Conservation (phyloP, 495 filamentous ascomycete genomes). For the Talaromyces thailandensis region DNA sequence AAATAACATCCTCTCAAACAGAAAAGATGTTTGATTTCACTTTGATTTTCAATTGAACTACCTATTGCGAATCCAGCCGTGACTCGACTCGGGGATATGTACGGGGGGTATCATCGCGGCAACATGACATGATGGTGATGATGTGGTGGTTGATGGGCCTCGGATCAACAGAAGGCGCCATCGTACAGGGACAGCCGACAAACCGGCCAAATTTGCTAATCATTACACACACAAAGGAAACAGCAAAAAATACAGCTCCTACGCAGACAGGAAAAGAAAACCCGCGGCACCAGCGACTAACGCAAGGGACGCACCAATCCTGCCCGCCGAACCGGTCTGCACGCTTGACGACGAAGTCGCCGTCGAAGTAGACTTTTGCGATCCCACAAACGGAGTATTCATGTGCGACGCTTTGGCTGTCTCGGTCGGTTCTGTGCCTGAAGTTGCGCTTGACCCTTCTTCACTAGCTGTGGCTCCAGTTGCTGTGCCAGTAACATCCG, state of each 20-base stretch:
- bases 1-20: no score
- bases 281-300: neutral
- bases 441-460: neutral
- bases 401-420: neutral
- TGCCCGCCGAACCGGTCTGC: slow-evolving; percentile 10
- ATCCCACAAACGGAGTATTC: neutral
- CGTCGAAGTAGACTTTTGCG: neutral
- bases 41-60: neutral
- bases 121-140: neutral
- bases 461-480: slow-evolving; percentile 7
- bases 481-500: slow-evolving; percentile 6
- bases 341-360: slow-evolving; percentile 2
- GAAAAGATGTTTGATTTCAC: neutral
- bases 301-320: neutral
- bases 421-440: slow-evolving; percentile 5
- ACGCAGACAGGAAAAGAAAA: neutral
- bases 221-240: neutral
- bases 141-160: neutral
- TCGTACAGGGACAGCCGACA: neutral
- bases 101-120: neutral
- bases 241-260: neutral
- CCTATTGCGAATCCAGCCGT: neutral
- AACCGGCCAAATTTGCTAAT: neutral
- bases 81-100: neutral
- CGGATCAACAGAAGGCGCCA: neutral